Conservation (phyloP, 345 rosid genomes). For the Trapa incisa region DNA sequence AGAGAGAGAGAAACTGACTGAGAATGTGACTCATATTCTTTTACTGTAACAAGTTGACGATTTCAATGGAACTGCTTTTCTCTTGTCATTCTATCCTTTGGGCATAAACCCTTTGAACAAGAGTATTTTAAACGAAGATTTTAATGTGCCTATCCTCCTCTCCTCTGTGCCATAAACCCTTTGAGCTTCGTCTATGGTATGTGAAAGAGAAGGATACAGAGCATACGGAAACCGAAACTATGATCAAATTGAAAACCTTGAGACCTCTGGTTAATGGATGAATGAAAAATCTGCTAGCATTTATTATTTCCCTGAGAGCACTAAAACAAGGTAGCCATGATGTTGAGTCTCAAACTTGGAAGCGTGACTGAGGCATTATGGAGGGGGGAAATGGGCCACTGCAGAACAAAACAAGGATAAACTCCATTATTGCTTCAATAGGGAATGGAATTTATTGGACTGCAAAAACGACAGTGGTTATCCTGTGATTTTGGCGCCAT, state of each 20-base stretch:
- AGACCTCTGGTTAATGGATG: too few species aligned
- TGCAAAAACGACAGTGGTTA: background rate
- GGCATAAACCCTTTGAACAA: too few species aligned
- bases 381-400: too few species aligned
- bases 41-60: background rate
- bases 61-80: background rate
- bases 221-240: too few species aligned
- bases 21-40: background rate
- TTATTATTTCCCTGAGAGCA: too few species aligned
- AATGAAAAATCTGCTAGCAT: too few species aligned
- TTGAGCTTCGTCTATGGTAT: too few species aligned
- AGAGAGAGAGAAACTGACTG: background rate
- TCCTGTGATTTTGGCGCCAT: background rate
- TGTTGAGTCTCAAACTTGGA: background rate
- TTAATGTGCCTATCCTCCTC: background rate
- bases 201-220: too few species aligned
- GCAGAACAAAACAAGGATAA: too few species aligned
- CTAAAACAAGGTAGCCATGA: background rate
- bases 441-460: background rate
- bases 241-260: too few species aligned
- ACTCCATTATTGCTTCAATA: background rate
- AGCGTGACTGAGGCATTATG: background rate
- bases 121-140: too few species aligned
- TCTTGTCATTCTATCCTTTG: background rate
- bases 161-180: background rate